phyloP scores from a whole-genome alignment of 1,139 yeast species.

The Candida freyschussii region DNA sequence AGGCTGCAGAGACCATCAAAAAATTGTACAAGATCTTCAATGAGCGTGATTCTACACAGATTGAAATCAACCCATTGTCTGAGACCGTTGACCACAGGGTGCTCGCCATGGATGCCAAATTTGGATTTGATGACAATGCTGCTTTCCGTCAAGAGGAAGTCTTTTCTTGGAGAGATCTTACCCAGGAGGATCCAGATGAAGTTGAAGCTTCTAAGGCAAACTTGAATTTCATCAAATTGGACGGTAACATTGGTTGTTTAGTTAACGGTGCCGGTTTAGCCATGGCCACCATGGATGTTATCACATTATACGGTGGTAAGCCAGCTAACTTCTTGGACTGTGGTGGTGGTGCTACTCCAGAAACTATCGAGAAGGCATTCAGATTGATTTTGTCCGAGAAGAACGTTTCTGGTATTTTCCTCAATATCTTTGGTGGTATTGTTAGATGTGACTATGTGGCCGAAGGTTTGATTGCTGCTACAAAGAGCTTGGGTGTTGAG shows the following conservation, averaged over 20 bases:
- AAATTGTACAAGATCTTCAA: conserved; percentile 82
- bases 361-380: conserved; percentile 96
- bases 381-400: conserved; percentile 85
- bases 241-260: conserved; percentile 97
- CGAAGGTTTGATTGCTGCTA: conserved; percentile 90
- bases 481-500: conserved; percentile 81
- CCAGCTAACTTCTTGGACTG: conserved; percentile 99
- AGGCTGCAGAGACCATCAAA: conserved; percentile 84
- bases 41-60: conserved; percentile 95
- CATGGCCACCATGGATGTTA: conserved; percentile 99
- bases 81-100: conserved; percentile 90
- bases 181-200: conserved; percentile 98
- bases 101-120: conserved; percentile 98
- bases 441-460: conserved; percentile 99
- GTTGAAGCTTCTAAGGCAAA: conserved; percentile 86
- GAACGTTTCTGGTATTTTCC: conserved; percentile 92
- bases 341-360: conserved; percentile 99
- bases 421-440: conserved; percentile 98
- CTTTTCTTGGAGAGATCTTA: conserved; percentile 91
- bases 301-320: conserved; percentile 95
- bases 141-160: conserved; percentile 92
- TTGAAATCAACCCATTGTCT: conserved; percentile 96
- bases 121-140: conserved; percentile 96
- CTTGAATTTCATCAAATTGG: conserved; percentile 93
- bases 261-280: conserved; percentile 99